Base-by-base conservation (phyloP, 2,329 filamentous ascomycete species). In the Calycina marina region DNA sequence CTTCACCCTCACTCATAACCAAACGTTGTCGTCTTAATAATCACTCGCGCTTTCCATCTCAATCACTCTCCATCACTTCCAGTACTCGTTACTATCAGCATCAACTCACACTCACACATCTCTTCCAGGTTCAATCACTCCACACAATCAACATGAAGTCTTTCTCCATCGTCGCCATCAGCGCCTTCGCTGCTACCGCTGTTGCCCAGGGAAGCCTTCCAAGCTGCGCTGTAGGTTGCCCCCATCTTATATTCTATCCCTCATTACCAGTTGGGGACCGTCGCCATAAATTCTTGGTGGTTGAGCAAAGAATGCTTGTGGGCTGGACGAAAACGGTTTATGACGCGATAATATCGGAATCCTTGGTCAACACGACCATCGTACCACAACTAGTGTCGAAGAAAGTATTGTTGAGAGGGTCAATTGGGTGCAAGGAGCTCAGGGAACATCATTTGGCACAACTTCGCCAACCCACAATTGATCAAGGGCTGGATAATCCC, bases 211-310 rank as follows among this genome's bases (percentile, higher is more conserved):
- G 39, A 4, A 28, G 29, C 14, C 46, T 53, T 17, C 47, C 49
- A 41, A 22, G 42, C 20, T 53, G 50, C 37, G 50, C 44, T 46
- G 50, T 53, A 50, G 45, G 50, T 50, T 27, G 6, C 20, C 29
- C 11, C 9, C 16, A 5, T 6, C 9, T 11, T 24, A 15, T 39
- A 22, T 30, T 28, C 2, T 27, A 10, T 22, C 22, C 4, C 6
- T 4, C 10, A 12, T 30, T 13, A 10, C 13, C 25, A 27, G 16
- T 22, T 22, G 20, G 20, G 20, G n/a, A 9, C 8, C 2, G 20
- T 8, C 20, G n/a, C 20, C 20, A 22, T 8, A n/a, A n/a, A 2
- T 22, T 8, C 20, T 22, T 22, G 8, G 3, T 22, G 8, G 20
- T 9, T n/a, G 20, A n/a, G 8, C 20, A 22, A 9, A 22, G n/a